These are phyloP conservation scores for Penicillium cinerascens DNA, from an alignment of 495 filamentous ascomycete genomes.

Conservation along the genomic window DNA sequence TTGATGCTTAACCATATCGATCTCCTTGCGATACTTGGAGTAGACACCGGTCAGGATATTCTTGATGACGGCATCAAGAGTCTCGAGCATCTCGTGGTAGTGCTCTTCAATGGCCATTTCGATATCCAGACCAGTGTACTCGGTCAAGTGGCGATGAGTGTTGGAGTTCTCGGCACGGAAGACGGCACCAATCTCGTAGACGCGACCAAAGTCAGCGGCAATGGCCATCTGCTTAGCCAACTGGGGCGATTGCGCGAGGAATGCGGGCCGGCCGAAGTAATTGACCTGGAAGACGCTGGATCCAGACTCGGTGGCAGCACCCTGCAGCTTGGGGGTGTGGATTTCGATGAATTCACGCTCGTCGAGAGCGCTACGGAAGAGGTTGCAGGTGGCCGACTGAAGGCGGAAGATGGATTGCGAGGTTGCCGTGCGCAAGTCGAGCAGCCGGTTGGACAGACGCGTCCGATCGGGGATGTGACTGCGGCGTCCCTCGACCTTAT, in stretches of 20 bases:
- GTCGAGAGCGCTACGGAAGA: slow-evolving; percentile 74
- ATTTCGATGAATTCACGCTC: slow-evolving; percentile 77
- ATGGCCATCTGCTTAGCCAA: slow-evolving; percentile 95
- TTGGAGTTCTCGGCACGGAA: slow-evolving; percentile 95
- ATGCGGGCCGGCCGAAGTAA: slow-evolving; percentile 81
- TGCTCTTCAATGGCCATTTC: slow-evolving; percentile 93
- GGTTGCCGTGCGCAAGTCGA: slow-evolving; percentile 81
- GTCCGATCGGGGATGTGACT: slow-evolving; percentile 66
- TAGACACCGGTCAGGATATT: slow-evolving; percentile 74
- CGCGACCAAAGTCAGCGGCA: slow-evolving; percentile 79
- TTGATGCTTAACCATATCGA: slow-evolving; percentile 62
- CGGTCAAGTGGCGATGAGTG: slow-evolving; percentile 91
- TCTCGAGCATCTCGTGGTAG: slow-evolving; percentile 77
- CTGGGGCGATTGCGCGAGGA: slow-evolving; percentile 86
- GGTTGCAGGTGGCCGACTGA: slow-evolving; percentile 64
- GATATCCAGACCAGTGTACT: slow-evolving; percentile 92
- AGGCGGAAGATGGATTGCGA: slow-evolving; percentile 87
- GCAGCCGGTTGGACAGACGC: slow-evolving; percentile 75
- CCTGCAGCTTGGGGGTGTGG: slow-evolving; percentile 84
- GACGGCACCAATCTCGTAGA: slow-evolving; percentile 84
- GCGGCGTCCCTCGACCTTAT: slow-evolving; percentile 41
- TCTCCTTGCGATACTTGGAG: slow-evolving; percentile 61
- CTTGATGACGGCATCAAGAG: slow-evolving; percentile 75
- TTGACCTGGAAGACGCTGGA: slow-evolving; percentile 85
- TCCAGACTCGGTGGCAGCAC: slow-evolving; percentile 84